These are phyloP conservation scores for Dothidotthia symphoricarpi DNA, from an alignment of 2,329 filamentous ascomycete species.

Conservation along the genomic window DNA sequence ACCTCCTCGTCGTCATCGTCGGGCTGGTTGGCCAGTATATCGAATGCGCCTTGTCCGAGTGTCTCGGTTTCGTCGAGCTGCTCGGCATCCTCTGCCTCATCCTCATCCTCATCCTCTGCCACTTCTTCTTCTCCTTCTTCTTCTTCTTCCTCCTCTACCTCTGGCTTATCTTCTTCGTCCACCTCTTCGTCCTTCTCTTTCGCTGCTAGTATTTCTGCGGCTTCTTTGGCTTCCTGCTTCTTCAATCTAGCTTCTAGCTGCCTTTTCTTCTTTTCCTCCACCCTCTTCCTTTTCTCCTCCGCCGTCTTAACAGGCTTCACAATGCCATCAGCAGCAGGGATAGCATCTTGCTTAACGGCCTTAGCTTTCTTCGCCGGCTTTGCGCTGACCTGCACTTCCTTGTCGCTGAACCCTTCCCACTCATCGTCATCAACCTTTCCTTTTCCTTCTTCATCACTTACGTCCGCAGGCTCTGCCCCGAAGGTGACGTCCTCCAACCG, in stretches of 20 bases:
- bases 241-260: slow-evolving; percentile 1
- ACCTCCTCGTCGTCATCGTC: slow-evolving; percentile 56
- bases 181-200: slow-evolving; percentile 24
- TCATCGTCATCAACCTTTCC: slow-evolving; percentile 11
- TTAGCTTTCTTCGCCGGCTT: background rate
- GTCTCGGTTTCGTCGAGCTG: slow-evolving; percentile 27
- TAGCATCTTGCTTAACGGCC: slow-evolving; percentile 1
- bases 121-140: slow-evolving; percentile 7
- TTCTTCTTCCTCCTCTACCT: slow-evolving; percentile 18
- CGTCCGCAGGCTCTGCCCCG: slow-evolving; percentile 9
- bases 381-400: slow-evolving; percentile 3
- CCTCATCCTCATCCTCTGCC: slow-evolving; percentile 22
- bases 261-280: slow-evolving; percentile 9
- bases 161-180: slow-evolving; percentile 17
- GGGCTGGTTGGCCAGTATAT: slow-evolving; percentile 53
- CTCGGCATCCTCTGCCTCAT: slow-evolving; percentile 14
- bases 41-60: slow-evolving; percentile 49
- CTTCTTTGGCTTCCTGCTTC: slow-evolving; percentile 13
- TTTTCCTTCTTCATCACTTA: slow-evolving; percentile 5
- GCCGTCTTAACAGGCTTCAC: slow-evolving; percentile 24
- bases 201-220: slow-evolving; percentile 12
- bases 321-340: slow-evolving; percentile 9
- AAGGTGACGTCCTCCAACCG: slow-evolving; percentile 24
- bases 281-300: slow-evolving; percentile 13
- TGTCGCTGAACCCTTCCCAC: slow-evolving; percentile 33